phyloP scores from a whole-genome alignment of 352 stramenopile genomes.

The Phytophthora constricta region DNA sequence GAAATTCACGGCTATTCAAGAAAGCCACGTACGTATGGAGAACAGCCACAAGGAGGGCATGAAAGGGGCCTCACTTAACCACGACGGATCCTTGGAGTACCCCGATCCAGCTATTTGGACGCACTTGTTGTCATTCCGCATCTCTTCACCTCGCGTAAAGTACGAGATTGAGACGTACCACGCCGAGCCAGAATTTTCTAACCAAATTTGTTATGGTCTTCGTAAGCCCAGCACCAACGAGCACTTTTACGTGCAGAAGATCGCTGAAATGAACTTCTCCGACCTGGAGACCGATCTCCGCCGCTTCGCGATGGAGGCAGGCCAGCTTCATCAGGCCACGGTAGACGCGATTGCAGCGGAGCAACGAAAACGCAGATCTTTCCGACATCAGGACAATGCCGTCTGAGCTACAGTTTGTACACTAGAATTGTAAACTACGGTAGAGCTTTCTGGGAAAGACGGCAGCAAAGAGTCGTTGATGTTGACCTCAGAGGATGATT shows the following conservation, averaged over 20 bases:
- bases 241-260: slow-evolving; percentile 38
- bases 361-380: slow-evolving; percentile 4
- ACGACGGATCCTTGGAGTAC: slow-evolving; percentile 6
- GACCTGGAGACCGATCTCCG: slow-evolving; percentile 34
- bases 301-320: slow-evolving; percentile 34
- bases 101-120: slow-evolving; percentile 60
- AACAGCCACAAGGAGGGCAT: neutral
- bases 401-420: no score
- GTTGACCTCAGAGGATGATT: slow-evolving; percentile 5
- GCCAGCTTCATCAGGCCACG: slow-evolving; percentile 14
- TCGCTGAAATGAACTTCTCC: slow-evolving; percentile 29
- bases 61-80: no score
- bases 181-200: slow-evolving; percentile 37
- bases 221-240: slow-evolving; percentile 20
- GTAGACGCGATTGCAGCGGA: slow-evolving; percentile 17
- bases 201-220: slow-evolving; percentile 64
- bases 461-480: neutral
- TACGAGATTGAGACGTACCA: slow-evolving; percentile 65
- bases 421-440: no score
- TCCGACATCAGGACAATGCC: slow-evolving; percentile 7
- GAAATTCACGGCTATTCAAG: slow-evolving; percentile 5
- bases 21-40: neutral
- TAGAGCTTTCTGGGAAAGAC: no score
- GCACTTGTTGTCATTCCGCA: slow-evolving; percentile 64
- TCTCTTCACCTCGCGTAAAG: slow-evolving; percentile 31